phyloP scores from a whole-genome alignment of 2,329 filamentous ascomycete genomes.

The Trichoderma pleuroti region DNA sequence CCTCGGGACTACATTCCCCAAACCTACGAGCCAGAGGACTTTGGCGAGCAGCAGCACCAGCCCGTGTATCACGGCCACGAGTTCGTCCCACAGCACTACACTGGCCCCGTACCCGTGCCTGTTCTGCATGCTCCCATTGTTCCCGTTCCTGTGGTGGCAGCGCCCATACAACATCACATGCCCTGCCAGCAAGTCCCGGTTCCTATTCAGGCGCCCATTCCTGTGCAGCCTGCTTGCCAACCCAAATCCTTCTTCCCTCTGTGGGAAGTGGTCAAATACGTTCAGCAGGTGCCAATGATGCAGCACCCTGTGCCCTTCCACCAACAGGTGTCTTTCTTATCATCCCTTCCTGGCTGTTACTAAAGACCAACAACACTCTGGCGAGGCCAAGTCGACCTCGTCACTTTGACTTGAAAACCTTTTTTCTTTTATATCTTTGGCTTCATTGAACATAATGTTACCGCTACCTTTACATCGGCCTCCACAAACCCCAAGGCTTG shows the following conservation, averaged over 20 bases:
- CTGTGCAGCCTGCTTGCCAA: conserved; percentile 36
- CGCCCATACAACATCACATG: conserved; percentile 25
- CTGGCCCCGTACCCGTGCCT: conserved; percentile 34
- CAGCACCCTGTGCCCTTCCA: conserved; percentile 51
- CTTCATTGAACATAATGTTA: conserved; percentile 8
- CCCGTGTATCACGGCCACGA: conserved; percentile 44
- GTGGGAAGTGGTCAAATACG: conserved; percentile 53
- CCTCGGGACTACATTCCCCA: conserved; percentile 41
- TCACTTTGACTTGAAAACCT: background rate
- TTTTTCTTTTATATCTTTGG: background rate
- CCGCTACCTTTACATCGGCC: background rate
- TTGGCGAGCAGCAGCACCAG: conserved; percentile 33
- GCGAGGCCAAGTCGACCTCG: background rate
- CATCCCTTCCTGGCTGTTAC: conserved; percentile 52
- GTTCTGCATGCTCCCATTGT: conserved; percentile 25
- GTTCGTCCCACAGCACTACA: conserved; percentile 45
- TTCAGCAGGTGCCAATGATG: conserved; percentile 46
- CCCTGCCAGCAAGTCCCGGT: conserved; percentile 32
- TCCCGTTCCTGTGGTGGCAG: conserved; percentile 8
- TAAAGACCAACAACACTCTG: conserved; percentile 21
- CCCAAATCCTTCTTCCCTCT: conserved; percentile 49
- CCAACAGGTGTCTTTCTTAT: conserved; percentile 50
- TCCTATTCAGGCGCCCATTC: conserved; percentile 35
- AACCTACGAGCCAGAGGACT: conserved; percentile 47
- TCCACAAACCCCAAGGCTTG: background rate